Percentiles rank a stretch among this genome's conserved stretches.
These are phyloP conservation scores for Trametes gibbosa DNA, from an alignment of 768 basidiomycete species.

Conservation along the genomic window DNA sequence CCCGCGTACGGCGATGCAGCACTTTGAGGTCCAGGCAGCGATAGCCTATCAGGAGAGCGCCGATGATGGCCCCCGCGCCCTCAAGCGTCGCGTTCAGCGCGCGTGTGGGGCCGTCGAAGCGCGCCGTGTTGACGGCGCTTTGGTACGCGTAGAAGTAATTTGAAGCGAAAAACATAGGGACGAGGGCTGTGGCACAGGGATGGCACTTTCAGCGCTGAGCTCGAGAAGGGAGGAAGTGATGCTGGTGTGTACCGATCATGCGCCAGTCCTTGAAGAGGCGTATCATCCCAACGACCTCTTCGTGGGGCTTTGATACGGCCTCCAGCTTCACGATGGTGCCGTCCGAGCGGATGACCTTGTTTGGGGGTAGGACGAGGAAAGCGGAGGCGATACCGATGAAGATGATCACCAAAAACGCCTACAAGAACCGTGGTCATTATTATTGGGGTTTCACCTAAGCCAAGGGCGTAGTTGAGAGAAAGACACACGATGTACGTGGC, in stretches of 20 bases:
- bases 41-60: constrained; percentile 42
- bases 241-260: constrained; percentile 32
- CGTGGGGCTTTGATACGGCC: constrained; percentile 29
- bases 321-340: constrained; percentile 40
- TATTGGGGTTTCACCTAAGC: neutral
- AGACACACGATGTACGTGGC: constrained; percentile 38
- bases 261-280: constrained; percentile 41
- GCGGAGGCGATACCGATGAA: constrained; percentile 37
- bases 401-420: constrained; percentile 46
- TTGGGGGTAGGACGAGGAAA: constrained; percentile 37
- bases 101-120: constrained; percentile 44
- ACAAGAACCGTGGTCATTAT: neutral
- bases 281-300: constrained; percentile 30
- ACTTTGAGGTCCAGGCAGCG: constrained; percentile 36
- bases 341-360: constrained; percentile 38
- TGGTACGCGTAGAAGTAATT: constrained; percentile 49
- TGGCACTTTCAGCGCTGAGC: neutral
- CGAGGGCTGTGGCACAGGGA: constrained; percentile 23
- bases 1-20: constrained; percentile 38
- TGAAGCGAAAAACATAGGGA: constrained; percentile 44
- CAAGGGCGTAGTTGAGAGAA: no score
- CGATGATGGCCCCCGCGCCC: constrained; percentile 41
- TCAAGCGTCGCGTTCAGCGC: constrained; percentile 40
- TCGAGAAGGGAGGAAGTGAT: no score
- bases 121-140: constrained; percentile 38